phyloP scores from a whole-genome alignment of 164 flowering plant genomes.

The Piper longum region DNA sequence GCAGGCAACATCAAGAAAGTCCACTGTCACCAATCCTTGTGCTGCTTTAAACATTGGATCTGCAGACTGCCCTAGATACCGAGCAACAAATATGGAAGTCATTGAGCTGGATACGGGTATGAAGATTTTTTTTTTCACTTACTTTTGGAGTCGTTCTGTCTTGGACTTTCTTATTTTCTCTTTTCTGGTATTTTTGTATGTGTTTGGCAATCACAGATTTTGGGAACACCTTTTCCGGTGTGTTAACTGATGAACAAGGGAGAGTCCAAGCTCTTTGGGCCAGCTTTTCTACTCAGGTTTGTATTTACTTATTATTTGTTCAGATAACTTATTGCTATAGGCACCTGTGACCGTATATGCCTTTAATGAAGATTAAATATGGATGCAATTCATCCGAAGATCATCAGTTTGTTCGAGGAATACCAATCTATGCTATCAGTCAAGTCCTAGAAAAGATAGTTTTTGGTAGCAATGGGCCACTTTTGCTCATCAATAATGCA shows the following conservation, averaged over 20 bases:
- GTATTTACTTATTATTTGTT: neutral
- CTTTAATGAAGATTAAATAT: conserved; percentile 55
- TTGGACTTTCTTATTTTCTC: neutral
- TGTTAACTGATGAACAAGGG: conserved; percentile 78
- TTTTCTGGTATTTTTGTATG: neutral
- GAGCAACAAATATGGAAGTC: conserved; percentile 97
- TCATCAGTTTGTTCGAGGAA: conserved; percentile 90
- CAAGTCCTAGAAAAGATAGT: conserved; percentile 68
- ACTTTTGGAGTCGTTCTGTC: neutral
- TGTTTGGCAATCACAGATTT: conserved; percentile 37
- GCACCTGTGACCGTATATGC: neutral
- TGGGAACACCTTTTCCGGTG: conserved; percentile 91
- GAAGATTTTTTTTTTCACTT: neutral
- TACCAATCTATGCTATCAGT: conserved; percentile 66
- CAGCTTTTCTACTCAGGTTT: conserved; percentile 95
- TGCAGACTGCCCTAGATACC: conserved; percentile 83
- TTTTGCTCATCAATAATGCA: conserved; percentile 66
- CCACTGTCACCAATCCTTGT: conserved; percentile 82
- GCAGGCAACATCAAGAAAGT: conserved; percentile 93
- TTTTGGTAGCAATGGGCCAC: conserved; percentile 52
- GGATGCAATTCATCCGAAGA: conserved; percentile 68
- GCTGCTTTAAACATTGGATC: conserved; percentile 86
- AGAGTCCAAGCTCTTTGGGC: conserved; percentile 92
- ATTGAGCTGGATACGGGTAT: conserved; percentile 92
- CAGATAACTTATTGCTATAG: neutral